Evolutionary conservation across 2,329 filamentous ascomycete genomes (phyloP).

Genomic region (Botrytis elliptica): DNA sequence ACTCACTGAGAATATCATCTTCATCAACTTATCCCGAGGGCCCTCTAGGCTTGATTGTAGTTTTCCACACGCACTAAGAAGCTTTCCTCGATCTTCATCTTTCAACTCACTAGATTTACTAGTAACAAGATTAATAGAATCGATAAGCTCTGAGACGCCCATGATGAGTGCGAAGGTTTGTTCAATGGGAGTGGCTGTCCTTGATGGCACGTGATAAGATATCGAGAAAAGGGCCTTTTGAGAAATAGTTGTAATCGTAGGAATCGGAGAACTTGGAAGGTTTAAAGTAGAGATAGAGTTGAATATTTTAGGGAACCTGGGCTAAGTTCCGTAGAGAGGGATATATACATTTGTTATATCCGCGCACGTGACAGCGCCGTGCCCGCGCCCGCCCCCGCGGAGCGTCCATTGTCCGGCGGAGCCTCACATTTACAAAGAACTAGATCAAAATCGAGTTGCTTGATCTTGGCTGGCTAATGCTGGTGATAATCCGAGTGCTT

Average conservation of each 20-base stretch:
- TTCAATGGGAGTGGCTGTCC: neutral
- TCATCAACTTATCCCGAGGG: constrained; percentile 1
- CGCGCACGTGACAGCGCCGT: neutral
- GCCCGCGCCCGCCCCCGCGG: neutral
- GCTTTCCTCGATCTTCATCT: constrained; percentile 1
- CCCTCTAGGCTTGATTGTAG: constrained; percentile 2
- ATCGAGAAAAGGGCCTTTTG: neutral
- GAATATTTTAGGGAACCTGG: neutral
- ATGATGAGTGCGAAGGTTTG: neutral
- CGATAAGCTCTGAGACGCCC: constrained; percentile 8
- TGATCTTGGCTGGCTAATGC: neutral
- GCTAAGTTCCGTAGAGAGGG: neutral
- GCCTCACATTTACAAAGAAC: neutral
- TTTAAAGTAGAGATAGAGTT: rapidly evolving
- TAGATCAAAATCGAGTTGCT: neutral
- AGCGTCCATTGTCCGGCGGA: neutral
- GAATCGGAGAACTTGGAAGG: rapidly evolving
- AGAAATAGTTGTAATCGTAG: neutral
- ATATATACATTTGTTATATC: neutral
- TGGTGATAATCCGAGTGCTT: neutral
- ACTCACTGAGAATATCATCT: neutral
- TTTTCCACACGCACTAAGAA: constrained; percentile 5
- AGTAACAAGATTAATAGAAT: constrained; percentile 4
- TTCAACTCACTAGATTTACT: neutral
- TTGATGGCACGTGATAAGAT: neutral